These are phyloP conservation scores for Cucurbita argyrosperma DNA, from an alignment of 306 rosid species.

Conservation along the genomic window DNA sequence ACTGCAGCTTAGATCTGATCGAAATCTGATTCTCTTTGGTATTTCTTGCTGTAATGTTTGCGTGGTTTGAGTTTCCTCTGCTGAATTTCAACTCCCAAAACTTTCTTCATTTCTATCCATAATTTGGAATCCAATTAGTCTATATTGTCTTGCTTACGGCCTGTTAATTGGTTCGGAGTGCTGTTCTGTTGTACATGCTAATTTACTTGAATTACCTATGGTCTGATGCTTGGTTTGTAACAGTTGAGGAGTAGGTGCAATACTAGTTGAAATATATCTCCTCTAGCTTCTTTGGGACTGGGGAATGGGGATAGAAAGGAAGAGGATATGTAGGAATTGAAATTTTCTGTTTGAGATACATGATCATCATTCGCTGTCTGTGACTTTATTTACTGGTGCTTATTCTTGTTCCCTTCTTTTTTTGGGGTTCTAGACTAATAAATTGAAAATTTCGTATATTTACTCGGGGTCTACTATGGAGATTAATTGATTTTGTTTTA, in stretches of 20 bases:
- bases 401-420: neutral
- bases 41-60: constrained; percentile 8
- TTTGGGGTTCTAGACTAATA: neutral
- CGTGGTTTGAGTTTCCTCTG: neutral
- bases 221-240: constrained; percentile 17
- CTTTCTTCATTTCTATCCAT: constrained; percentile 2
- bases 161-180: neutral
- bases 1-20: constrained; percentile 47
- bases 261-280: neutral
- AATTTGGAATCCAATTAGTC: constrained; percentile 5
- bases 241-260: neutral
- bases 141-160: constrained; percentile 3
- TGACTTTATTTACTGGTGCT: neutral
- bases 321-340: neutral
- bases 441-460: neutral
- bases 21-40: constrained; percentile 23
- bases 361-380: neutral
- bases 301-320: neutral
- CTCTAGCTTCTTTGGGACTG: neutral
- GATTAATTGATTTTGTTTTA: constrained; percentile 27
- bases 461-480: neutral
- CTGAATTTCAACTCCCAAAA: constrained; percentile 4
- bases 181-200: constrained; percentile 2
- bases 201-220: constrained; percentile 17
- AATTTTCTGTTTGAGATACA: neutral